Conservation (phyloP, 2,329 filamentous ascomycete genomes). For the Coniella lustricola region DNA sequence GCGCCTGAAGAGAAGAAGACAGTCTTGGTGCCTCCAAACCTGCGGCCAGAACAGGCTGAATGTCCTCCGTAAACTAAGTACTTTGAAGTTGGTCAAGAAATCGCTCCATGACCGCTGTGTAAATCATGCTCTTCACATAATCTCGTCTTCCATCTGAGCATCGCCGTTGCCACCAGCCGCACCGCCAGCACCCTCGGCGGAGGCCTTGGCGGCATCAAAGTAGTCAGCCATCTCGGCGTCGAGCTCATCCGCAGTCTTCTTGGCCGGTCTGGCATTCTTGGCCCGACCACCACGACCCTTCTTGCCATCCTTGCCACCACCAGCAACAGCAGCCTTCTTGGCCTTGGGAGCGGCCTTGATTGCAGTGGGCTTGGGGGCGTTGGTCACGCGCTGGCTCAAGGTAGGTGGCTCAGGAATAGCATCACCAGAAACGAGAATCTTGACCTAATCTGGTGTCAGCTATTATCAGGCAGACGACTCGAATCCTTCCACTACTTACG, state of each 20-base stretch:
- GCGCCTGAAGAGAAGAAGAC: too few relatives aligned
- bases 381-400: conserved; percentile 75
- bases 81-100: neutral
- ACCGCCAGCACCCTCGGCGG: conserved; percentile 37
- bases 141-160: conserved; percentile 61
- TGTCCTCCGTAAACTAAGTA: neutral
- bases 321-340: conserved; percentile 35
- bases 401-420: conserved; percentile 60
- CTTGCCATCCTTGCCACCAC: conserved; percentile 40
- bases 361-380: conserved; percentile 69
- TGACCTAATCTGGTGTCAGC: conserved; percentile 53
- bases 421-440: conserved; percentile 74
- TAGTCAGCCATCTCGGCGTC: conserved; percentile 98
- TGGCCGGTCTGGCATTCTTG: conserved; percentile 57
- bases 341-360: conserved; percentile 56
- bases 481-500: conserved; percentile 41
- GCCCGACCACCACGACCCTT: conserved; percentile 39
- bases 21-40: too few relatives aligned
- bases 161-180: conserved; percentile 39
- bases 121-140: conserved; percentile 33
- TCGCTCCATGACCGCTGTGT: neutral
- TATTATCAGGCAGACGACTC: neutral
- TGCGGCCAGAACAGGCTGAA: neutral
- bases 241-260: conserved; percentile 93
- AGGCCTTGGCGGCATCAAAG: conserved; percentile 50